Percentiles rank a stretch among this genome's conserved stretches.
Conservation (phyloP, 2,329 filamentous ascomycete genomes). For the Westerdykella ornata region DNA sequence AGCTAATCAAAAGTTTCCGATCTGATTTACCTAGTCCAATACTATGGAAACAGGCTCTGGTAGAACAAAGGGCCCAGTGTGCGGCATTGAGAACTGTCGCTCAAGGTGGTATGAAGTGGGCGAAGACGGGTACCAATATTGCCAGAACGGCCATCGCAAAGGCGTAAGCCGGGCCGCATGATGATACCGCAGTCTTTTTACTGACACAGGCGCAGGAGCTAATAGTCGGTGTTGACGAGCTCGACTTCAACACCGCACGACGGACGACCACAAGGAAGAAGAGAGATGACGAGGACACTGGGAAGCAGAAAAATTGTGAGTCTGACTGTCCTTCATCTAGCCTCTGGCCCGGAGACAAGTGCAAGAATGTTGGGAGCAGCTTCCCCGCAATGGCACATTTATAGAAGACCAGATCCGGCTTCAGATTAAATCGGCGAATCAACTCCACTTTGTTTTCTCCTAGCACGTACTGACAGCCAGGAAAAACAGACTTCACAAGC, state of each 20-base stretch:
- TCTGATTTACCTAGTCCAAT: not conserved
- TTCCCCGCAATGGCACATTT: no score
- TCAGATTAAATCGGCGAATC: no score
- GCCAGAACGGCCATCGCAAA: slow-evolving; percentile 71
- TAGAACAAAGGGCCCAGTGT: slow-evolving; percentile 32
- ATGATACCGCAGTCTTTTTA: not conserved
- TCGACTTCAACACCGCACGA: slow-evolving; percentile 57
- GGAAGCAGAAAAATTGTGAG: slow-evolving; percentile 47
- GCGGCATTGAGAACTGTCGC: slow-evolving; percentile 59
- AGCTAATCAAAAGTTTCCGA: no score
- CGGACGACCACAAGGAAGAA: slow-evolving; percentile 51
- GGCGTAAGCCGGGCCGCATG: slow-evolving; percentile 48
- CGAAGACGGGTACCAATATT: slow-evolving; percentile 71
- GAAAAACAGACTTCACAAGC: slow-evolving; percentile 52
- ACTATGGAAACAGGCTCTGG: slow-evolving; percentile 8
- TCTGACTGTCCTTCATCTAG: not conserved
- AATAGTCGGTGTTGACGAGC: slow-evolving; percentile 51
- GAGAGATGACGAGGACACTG: slow-evolving; percentile 44
- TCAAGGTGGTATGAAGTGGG: slow-evolving; percentile 60
- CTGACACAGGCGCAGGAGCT: slow-evolving; percentile 18
- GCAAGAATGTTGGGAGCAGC: no score
- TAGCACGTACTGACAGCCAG: slow-evolving; percentile 17
- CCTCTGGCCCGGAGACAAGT: no score
- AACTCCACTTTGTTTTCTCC: not conserved
- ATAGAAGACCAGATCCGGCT: no score